Evolutionary conservation across 2,329 filamentous ascomycete species (phyloP).

Genomic region (Neocatenulostroma microsporum): DNA sequence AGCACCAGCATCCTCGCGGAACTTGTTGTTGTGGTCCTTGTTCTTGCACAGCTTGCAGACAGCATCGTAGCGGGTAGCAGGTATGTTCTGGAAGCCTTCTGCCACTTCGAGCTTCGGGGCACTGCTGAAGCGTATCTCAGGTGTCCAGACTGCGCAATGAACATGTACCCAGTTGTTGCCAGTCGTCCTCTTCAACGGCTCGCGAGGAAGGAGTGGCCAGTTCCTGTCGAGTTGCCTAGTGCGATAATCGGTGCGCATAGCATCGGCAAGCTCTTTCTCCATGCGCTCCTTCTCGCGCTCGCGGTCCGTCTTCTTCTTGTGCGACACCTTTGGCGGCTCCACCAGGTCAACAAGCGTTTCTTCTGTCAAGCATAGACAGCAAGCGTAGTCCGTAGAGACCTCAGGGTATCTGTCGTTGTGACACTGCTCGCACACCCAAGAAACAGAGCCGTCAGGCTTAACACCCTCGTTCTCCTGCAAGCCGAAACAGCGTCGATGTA

Average conservation of each 20-base stretch:
- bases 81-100: constrained; percentile 82
- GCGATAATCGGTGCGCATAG: constrained; percentile 71
- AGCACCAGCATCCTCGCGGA: constrained; percentile 49
- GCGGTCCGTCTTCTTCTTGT: constrained; percentile 87
- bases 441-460: constrained; percentile 41
- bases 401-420: constrained; percentile 86
- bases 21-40: constrained; percentile 34
- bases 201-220: constrained; percentile 73
- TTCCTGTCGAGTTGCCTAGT: constrained; percentile 77
- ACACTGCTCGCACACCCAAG: constrained; percentile 96
- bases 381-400: constrained; percentile 91
- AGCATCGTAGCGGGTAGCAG: constrained; percentile 63
- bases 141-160: constrained; percentile 81
- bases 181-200: constrained; percentile 85
- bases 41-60: constrained; percentile 77
- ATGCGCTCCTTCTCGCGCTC: constrained; percentile 80
- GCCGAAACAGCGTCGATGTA: constrained; percentile 91
- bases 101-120: constrained; percentile 74
- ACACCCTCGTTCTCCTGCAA: constrained; percentile 57
- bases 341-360: constrained; percentile 75
- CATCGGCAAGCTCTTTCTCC: constrained; percentile 75
- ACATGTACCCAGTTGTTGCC: constrained; percentile 99
- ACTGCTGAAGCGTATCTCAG: constrained; percentile 87
- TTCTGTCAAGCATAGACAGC: constrained; percentile 80
- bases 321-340: constrained; percentile 67